phyloP scores from a whole-genome alignment of 2,329 filamentous ascomycete species.

The Onygena corvina region DNA sequence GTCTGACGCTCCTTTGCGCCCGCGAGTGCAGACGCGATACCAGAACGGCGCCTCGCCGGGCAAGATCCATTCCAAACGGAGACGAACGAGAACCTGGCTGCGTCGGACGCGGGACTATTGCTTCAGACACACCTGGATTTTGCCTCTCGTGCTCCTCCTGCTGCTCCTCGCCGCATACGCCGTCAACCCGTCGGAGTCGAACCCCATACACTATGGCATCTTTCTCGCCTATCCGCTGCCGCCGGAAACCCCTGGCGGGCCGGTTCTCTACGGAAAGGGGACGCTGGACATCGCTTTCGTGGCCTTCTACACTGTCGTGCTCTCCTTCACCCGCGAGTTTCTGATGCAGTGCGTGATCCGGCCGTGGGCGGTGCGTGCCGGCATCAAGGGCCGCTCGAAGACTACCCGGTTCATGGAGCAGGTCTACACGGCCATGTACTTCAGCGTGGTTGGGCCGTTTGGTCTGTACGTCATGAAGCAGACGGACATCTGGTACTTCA shows the following conservation, averaged over 20 bases:
- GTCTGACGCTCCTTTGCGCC: background rate
- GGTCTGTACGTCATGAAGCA: slow-evolving; percentile 83
- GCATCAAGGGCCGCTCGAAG: slow-evolving; percentile 62
- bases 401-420: slow-evolving; percentile 93
- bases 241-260: slow-evolving; percentile 36
- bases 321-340: slow-evolving; percentile 90
- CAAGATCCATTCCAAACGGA: slow-evolving; percentile 33
- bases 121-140: slow-evolving; percentile 48
- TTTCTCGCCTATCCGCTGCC: slow-evolving; percentile 80
- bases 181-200: slow-evolving; percentile 62
- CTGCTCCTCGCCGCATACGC: slow-evolving; percentile 57
- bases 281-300: slow-evolving; percentile 76
- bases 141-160: slow-evolving; percentile 56
- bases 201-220: slow-evolving; percentile 68
- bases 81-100: slow-evolving; percentile 33
- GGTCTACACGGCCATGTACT: slow-evolving; percentile 87
- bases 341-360: slow-evolving; percentile 83
- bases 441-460: slow-evolving; percentile 65
- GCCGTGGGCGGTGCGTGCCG: slow-evolving; percentile 57
- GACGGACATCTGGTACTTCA: slow-evolving; percentile 94
- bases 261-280: slow-evolving; percentile 77
- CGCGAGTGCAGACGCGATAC: background rate
- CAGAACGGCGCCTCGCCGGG: slow-evolving; percentile 1
- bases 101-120: slow-evolving; percentile 34
- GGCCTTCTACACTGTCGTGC: slow-evolving; percentile 73